Conservation (phyloP, 768 basidiomycete species). For the Serendipita vermifera region DNA sequence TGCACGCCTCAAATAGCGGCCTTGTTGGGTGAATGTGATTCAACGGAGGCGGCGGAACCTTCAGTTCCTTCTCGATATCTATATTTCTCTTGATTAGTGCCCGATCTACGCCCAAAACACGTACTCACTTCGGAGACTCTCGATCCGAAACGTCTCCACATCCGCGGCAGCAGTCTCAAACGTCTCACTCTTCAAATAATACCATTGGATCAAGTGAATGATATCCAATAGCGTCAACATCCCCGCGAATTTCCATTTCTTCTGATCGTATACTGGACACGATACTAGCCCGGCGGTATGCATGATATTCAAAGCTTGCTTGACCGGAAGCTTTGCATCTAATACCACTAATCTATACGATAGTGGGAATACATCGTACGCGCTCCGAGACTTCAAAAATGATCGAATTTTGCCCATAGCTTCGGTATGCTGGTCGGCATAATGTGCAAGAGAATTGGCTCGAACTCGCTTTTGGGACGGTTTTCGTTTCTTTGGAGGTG, state of each 20-base stretch:
- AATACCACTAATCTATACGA: conserved; percentile 93
- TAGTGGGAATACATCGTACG: conserved; percentile 96
- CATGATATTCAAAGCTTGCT: conserved; percentile 58
- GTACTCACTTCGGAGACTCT: conserved; percentile 69
- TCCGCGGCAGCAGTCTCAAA: conserved; percentile 78
- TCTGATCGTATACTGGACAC: conserved; percentile 96
- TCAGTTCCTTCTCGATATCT: conserved; percentile 91
- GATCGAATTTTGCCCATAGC: conserved; percentile 58
- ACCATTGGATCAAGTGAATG: conserved; percentile 98
- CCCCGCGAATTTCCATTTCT: conserved; percentile 81
- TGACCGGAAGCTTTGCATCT: conserved; percentile 90
- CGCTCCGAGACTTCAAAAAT: conserved; percentile 73
- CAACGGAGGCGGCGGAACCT: conserved; percentile 84
- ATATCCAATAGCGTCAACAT: conserved; percentile 99
- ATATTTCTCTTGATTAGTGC: conserved; percentile 13
- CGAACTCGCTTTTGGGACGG: not conserved
- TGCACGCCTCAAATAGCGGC: conserved; percentile 81
- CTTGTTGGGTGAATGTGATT: conserved; percentile 77
- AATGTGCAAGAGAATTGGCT: not conserved
- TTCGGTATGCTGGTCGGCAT: conserved; percentile 37
- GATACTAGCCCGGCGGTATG: conserved; percentile 73
- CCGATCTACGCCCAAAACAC: conserved; percentile 2
- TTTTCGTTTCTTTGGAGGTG: not conserved
- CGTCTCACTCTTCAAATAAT: conserved; percentile 71
- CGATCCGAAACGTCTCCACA: conserved; percentile 83